Evolutionary conservation across 164 flowering plant species (phyloP), one percentile per base, ranked within the genome.

Genomic region (Magnolia changhungtana): DNA sequence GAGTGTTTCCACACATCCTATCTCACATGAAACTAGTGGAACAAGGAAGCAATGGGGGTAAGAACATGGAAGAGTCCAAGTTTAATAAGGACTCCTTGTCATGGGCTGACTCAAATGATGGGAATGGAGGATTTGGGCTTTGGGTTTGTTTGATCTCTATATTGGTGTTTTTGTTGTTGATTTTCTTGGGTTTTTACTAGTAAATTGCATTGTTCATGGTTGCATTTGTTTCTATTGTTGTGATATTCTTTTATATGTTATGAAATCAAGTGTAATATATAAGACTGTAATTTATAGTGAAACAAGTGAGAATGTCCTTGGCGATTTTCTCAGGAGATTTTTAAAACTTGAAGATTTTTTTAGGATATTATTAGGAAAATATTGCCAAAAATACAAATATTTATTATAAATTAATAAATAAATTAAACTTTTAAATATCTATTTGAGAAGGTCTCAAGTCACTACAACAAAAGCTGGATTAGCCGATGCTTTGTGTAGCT

Each of bases 1-100:
- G 72, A n/a, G 89, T 87, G 4, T 90, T 90, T 63, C 89, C 88
- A 8, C 89, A 86, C 76, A 88, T 88, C 11, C n/a, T 87, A 7
- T 78, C 86, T 3, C 89, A 88, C 69, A 76, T 87, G 7, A 78
- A 75, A 82, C 71, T 69, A 76, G 81, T 81, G 13, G 83, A 84
- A 66, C 55, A 78, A 69, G 80, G 67, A 55, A 73, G 71, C 50
- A 73, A 67, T 50, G 71, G 24, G 24, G 50, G 23, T 18, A 31
- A 14, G 18, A 64, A 21, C 29, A 7, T 21, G 69, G 27, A 79
- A 37, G 78, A 74, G 61, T 75, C 72, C 49, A 76, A 69, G 27
- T 70, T 63, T 65, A 69, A 77, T 24, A 78, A 74, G 64, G 84
- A 85, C 51, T 69, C 81, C 23, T 78, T 83, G 84, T 75, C 78